Evolutionary conservation across 495 filamentous ascomycete species (phyloP), one percentile per base, ranked within the genome.

Genomic region (Lasiosphaeria hispida): DNA sequence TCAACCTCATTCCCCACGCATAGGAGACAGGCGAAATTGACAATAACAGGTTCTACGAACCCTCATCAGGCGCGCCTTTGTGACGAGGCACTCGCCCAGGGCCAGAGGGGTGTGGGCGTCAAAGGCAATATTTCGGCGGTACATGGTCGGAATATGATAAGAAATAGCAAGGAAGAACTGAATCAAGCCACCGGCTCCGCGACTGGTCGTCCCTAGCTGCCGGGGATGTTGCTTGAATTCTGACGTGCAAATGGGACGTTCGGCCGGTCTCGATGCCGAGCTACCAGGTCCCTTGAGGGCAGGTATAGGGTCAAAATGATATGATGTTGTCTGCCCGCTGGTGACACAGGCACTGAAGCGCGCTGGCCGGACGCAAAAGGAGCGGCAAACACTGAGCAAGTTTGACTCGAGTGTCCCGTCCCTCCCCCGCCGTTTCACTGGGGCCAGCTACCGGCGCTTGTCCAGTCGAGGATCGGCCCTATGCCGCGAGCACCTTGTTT

Each of bases 221-320:
- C 55, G 55, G 55, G 13, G 39, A 50, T 38, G 18, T 43, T 58
- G 45, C 55, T 58, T 58, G 4, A n/a, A 51, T 41, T 58, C 45
- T 50, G 47, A 51, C 19, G 17, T 34, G 36, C 37, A 37, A 37
- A 58, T 19, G 19, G 47, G 37, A 42, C n/a, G 30, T n/a, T 34
- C 19, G 39, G 36, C 30, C 33, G 33, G 53, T 47, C 53, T 14
- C n/a, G 14, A 30, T 30, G 10, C 40, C 30, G 9, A 23, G 43
- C 3, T 30, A 39, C 39, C 10, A 10, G 52, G 23, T 15, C 23
- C 40, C 35, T 35, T 37, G 13, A 37, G 43, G 41, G 43, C 43
- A 23, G 43, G 18, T 9, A 23, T 19, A 45, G 17, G 17, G 18
- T 40, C 10, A 38, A 40, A 14, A 41, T 52, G 49, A 18, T 42